Conservation (phyloP, 202 grass and related monocot species). For the Dendrocalamus latiflorus region DNA sequence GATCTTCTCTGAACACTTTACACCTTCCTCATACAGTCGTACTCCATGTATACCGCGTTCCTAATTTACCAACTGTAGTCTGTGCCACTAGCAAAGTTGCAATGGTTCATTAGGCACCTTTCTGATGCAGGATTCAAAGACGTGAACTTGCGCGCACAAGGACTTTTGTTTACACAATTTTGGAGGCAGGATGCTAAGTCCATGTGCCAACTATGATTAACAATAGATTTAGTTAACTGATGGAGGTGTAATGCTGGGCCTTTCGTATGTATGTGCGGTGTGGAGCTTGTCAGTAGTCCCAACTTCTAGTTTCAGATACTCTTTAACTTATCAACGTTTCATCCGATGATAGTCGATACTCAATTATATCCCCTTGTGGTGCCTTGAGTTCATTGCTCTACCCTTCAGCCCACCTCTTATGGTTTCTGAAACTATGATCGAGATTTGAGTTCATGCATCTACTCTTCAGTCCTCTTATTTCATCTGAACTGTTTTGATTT, state of each 20-base stretch:
- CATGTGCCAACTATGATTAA: background rate
- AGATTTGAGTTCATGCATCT: too few relatives aligned
- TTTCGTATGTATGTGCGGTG: background rate
- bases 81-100: background rate
- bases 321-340: background rate
- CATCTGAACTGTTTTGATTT: too few relatives aligned
- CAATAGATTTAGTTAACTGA: background rate
- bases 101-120: background rate
- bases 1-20: background rate
- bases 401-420: background rate
- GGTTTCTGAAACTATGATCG: too few relatives aligned
- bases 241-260: background rate
- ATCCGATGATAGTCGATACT: background rate
- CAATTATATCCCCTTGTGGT: background rate
- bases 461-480: too few relatives aligned
- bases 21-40: background rate
- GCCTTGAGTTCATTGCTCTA: background rate
- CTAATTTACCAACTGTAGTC: background rate
- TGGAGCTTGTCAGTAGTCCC: background rate
- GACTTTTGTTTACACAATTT: background rate
- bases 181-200: background rate
- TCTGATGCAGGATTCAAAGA: background rate
- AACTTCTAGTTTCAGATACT: conserved; percentile 2
- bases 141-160: background rate
- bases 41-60: background rate